Percentiles rank a stretch among this genome's conserved stretches.
Evolutionary conservation across 176 grass and related monocot species (phyloP).

Genomic region (Rhynchospora breviuscula): DNA sequence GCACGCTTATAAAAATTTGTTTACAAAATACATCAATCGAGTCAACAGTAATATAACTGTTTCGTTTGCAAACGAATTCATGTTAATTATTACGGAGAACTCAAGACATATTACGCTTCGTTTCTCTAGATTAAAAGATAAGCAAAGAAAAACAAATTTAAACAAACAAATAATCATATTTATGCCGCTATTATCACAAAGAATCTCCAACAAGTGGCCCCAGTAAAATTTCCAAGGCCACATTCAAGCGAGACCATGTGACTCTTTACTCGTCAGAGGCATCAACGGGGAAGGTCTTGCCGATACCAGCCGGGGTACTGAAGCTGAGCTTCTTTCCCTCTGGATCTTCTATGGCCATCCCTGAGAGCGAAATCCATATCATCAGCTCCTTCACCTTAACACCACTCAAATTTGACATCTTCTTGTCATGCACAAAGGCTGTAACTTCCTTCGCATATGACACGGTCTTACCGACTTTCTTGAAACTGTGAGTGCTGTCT

Average conservation of each 20-base stretch:
- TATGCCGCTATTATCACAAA: no score
- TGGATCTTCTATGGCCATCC: slow-evolving; percentile 48
- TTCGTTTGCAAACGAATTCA: no score
- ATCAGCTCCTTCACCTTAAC: slow-evolving; percentile 94
- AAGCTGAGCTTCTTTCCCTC: slow-evolving; percentile 41
- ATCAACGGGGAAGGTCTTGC: slow-evolving; percentile 51
- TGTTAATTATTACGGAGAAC: no score
- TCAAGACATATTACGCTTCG: no score
- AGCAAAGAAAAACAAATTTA: no score
- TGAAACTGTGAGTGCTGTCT: slow-evolving; percentile 57
- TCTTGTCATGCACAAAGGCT: slow-evolving; percentile 54
- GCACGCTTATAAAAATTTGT: no score
- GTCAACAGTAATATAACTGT: no score
- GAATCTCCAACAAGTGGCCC: background rate
- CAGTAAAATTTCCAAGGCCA: background rate
- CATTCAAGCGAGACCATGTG: no score
- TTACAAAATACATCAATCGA: no score
- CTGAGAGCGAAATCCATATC: slow-evolving; percentile 61
- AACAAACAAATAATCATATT: no score
- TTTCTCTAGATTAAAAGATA: no score
- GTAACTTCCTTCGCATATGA: slow-evolving; percentile 70
- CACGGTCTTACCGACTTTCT: slow-evolving; percentile 55
- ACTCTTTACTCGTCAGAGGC: slow-evolving; percentile 42
- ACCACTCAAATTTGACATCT: slow-evolving; percentile 77
- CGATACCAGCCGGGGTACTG: slow-evolving; percentile 47